Evolutionary conservation across 2,329 filamentous ascomycete genomes (phyloP).

Genomic region (Ophiostoma ulmi): DNA sequence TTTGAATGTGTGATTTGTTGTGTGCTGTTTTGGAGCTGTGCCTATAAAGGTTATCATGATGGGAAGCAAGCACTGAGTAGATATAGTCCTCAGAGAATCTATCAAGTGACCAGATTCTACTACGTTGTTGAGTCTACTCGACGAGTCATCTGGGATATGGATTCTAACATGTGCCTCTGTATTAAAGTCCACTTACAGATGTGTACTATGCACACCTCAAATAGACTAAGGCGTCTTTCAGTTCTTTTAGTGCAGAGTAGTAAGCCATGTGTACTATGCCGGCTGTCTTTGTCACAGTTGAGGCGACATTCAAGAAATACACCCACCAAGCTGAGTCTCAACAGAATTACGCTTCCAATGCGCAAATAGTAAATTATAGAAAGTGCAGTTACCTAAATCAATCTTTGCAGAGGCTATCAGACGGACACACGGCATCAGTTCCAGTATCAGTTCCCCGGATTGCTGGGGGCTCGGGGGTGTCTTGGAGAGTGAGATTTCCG

Average conservation of each 20-base stretch:
- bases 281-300: not conserved
- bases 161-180: too few relatives aligned
- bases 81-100: too few relatives aligned
- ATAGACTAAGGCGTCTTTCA: not conserved
- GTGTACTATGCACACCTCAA: not conserved
- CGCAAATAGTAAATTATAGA: not conserved
- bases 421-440: not conserved
- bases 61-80: too few relatives aligned
- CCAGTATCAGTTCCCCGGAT: not conserved
- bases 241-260: not conserved
- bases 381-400: not conserved
- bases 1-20: too few relatives aligned
- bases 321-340: not conserved
- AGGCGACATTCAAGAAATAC: not conserved
- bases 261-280: too few relatives aligned
- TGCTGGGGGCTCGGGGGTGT: too few relatives aligned
- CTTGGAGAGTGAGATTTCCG: not conserved
- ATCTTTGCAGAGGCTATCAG: not conserved
- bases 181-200: too few relatives aligned
- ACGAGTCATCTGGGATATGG: too few relatives aligned
- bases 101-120: too few relatives aligned
- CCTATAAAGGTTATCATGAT: too few relatives aligned
- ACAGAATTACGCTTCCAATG: not conserved
- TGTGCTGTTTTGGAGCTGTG: too few relatives aligned
- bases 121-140: too few relatives aligned